Evolutionary conservation across 768 basidiomycete genomes (phyloP), one percentile per base, ranked within the genome.

Genomic region (Plicaturopsis crispa): DNA sequence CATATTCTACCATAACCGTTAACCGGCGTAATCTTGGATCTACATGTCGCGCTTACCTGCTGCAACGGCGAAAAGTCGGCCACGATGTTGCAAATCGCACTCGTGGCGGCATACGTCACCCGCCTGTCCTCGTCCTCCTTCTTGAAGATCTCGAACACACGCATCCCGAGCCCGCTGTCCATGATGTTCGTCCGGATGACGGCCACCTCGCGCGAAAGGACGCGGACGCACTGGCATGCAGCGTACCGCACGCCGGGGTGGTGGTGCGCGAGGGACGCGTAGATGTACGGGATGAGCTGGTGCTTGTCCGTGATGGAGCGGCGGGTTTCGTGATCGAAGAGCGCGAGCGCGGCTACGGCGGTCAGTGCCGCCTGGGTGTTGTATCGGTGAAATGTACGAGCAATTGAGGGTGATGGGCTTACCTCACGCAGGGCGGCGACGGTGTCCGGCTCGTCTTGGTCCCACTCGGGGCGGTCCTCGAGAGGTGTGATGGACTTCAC

Each of bases 41-140:
- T n/a, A n/a, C n/a, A n/a, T n/a, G n/a, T n/a, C n/a, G n/a, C n/a
- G 69, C 81, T 48, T 48, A 89, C 87, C 38, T 67, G 61, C 44
- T 80, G 66, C 46, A 92, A 54, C 5, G 90, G 89, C 8, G 89
- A 90, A 58, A 88, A 91, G 38, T 89, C 85, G 37, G 79, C 81
- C 6, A 93, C 75, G 31, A 93, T 70, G 55, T 96, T 94, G 58
- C 88, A 89, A 3, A 94, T 70, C 4, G 78, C 82, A 0, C 78
- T 70, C 1, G 87, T 58, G 1, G 86, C 83, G 1, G 83, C 85
- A 37, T 69, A 67, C 14, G 78, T 66, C 16, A 92, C 88, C 11
- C 84, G 64, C 33, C 72, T 59, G 52, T 89, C 85, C 43, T 87
- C 78, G 13, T 73, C 73, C 42, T 63, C 58, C 46, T 66, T 67